phyloP scores from a whole-genome alignment of 331 rosid species.

The Rhamnella rubrinervis region DNA sequence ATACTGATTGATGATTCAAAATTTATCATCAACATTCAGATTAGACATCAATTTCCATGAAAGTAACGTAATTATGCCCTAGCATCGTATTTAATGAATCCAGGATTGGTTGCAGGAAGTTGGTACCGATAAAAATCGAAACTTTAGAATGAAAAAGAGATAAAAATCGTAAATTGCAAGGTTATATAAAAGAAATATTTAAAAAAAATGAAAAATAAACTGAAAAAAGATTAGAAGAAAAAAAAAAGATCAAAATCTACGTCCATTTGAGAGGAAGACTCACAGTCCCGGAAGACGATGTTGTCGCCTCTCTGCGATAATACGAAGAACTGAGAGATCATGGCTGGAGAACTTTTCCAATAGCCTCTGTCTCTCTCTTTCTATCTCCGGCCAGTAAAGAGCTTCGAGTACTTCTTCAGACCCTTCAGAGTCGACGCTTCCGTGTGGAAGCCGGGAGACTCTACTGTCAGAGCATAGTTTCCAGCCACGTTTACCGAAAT shows the following conservation, averaged over 20 bases:
- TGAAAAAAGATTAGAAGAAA: background rate
- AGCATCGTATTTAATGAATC: no score
- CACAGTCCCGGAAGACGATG: slow-evolving; percentile 80
- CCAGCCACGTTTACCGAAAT: slow-evolving; percentile 20
- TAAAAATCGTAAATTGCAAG: no score
- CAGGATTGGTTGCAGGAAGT: no score
- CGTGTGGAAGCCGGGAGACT: background rate
- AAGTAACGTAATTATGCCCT: no score
- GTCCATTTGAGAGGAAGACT: slow-evolving; percentile 10
- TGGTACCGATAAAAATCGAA: no score
- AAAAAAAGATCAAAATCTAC: background rate
- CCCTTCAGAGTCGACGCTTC: background rate
- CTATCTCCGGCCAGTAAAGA: background rate
- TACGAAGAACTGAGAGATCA: slow-evolving; percentile 87
- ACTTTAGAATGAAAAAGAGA: no score
- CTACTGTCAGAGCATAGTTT: background rate
- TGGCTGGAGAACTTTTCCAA: slow-evolving; percentile 10
- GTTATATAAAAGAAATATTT: no score
- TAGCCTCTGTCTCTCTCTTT: background rate
- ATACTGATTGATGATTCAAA: no score
- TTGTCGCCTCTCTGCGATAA: slow-evolving; percentile 86
- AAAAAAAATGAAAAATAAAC: background rate
- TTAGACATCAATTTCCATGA: no score
- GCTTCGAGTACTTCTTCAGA: background rate
- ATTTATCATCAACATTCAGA: no score